Evolutionary conservation across 1,284 basidiomycete genomes (phyloP).

Genomic region (Ceratobasidium sp.): DNA sequence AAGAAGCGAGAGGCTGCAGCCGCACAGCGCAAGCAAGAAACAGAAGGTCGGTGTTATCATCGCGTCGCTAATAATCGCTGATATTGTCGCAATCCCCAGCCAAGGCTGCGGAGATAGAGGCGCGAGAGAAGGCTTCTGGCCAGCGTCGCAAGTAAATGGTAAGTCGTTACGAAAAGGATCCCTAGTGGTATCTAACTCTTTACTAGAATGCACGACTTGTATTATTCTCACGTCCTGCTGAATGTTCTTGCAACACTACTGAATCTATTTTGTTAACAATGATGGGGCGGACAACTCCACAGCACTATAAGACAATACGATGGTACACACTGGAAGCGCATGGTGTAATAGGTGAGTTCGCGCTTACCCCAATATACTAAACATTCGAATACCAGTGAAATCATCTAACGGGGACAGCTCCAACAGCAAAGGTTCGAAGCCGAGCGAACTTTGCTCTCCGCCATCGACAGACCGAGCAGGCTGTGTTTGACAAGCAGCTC

Average conservation of each 20-base stretch:
- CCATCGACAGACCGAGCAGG: background rate
- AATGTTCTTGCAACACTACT: background rate
- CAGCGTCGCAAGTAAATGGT: conserved; percentile 31
- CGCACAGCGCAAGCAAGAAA: conserved; percentile 86
- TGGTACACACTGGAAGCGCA: too few relatives aligned
- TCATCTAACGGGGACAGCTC: too few relatives aligned
- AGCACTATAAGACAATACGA: background rate
- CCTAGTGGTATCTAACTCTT: background rate
- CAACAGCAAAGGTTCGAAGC: background rate
- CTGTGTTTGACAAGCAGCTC: too few relatives aligned
- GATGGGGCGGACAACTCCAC: background rate
- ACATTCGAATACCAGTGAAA: too few relatives aligned
- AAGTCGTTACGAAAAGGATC: background rate
- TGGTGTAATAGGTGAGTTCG: too few relatives aligned
- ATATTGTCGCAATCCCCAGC: conserved; percentile 54
- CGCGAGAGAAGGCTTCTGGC: conserved; percentile 54
- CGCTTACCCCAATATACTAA: too few relatives aligned
- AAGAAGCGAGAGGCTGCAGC: conserved; percentile 87
- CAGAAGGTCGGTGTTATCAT: conserved; percentile 68
- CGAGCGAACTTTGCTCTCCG: background rate
- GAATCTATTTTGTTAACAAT: conserved; percentile 5
- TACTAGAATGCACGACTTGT: background rate
- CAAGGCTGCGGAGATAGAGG: conserved; percentile 62
- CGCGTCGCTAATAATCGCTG: background rate
- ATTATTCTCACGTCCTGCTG: background rate